Evolutionary conservation across 2,329 filamentous ascomycete species (phyloP).

Genomic region (Phialemoniopsis sp.): DNA sequence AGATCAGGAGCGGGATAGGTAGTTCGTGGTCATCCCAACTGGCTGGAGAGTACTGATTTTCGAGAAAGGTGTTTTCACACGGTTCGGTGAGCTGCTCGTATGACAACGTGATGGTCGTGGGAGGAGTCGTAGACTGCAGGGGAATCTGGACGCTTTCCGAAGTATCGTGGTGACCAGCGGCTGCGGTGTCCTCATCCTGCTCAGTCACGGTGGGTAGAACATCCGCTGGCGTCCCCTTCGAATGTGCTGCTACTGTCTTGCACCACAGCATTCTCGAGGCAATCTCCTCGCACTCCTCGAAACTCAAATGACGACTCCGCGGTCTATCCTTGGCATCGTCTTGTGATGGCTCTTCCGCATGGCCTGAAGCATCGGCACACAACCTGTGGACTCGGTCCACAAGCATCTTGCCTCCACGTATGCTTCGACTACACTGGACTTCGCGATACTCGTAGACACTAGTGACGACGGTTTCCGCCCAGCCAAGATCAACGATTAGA

Average conservation of each 20-base stretch:
- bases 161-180: slow-evolving; percentile 8
- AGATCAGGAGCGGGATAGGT: slow-evolving; percentile 72
- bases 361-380: slow-evolving; percentile 41
- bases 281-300: slow-evolving; percentile 80
- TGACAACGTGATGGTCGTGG: slow-evolving; percentile 57
- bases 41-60: slow-evolving; percentile 37
- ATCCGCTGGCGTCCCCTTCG: slow-evolving; percentile 11
- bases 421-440: slow-evolving; percentile 63
- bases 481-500: slow-evolving; percentile 85
- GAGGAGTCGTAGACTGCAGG: slow-evolving; percentile 41
- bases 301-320: slow-evolving; percentile 41
- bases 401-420: slow-evolving; percentile 70
- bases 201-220: slow-evolving; percentile 49
- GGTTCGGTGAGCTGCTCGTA: slow-evolving; percentile 70
- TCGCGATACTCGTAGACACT: slow-evolving; percentile 89
- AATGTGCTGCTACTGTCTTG: slow-evolving; percentile 26
- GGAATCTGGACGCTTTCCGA: slow-evolving; percentile 33
- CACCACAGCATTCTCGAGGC: slow-evolving; percentile 77
- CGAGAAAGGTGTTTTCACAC: slow-evolving; percentile 73
- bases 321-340: too few species aligned
- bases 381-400: slow-evolving; percentile 65
- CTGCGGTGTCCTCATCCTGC: slow-evolving; percentile 44
- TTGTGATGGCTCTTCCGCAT: slow-evolving; percentile 11
- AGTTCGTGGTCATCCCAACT: slow-evolving; percentile 85
- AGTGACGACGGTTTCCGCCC: slow-evolving; percentile 84